Evolutionary conservation across 495 filamentous ascomycete species (phyloP).

Genomic region (Friedmanniomyces simplex): DNA sequence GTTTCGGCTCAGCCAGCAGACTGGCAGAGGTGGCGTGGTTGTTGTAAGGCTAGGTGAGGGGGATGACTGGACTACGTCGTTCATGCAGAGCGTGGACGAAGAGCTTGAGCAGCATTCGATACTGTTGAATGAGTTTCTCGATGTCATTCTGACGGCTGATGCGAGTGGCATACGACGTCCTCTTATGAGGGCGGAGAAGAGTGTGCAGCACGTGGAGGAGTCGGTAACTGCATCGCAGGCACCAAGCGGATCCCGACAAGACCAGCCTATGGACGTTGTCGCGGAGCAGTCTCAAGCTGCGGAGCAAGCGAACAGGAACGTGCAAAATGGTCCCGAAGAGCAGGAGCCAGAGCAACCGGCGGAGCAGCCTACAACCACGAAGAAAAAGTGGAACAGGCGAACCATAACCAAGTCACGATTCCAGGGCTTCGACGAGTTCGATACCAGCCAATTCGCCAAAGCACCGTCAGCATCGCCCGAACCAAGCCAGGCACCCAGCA

Average conservation of each 20-base stretch:
- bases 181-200: conserved; percentile 29
- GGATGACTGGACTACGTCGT: conserved; percentile 56
- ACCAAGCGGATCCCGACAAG: neutral
- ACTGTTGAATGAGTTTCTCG: conserved; percentile 85
- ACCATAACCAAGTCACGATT: conserved; percentile 49
- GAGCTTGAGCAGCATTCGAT: conserved; percentile 70
- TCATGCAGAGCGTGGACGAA: conserved; percentile 55
- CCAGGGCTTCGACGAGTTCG: conserved; percentile 60
- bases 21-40: conserved; percentile 44
- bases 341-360: conserved; percentile 2
- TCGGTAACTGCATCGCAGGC: neutral
- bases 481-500: conserved; percentile 9
- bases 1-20: conserved; percentile 10
- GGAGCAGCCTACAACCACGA: neutral
- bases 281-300: neutral
- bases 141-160: conserved; percentile 74
- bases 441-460: conserved; percentile 28
- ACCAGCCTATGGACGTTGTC: neutral
- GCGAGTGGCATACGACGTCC: conserved; percentile 55
- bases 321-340: neutral
- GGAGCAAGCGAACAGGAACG: neutral
- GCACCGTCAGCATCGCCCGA: conserved; percentile 7
- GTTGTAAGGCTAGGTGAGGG: conserved; percentile 65
- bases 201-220: neutral
- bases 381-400: conserved; percentile 21